Base-by-base conservation (phyloP, 2,329 filamentous ascomycete species). In the Microsporum ferrugineum region DNA sequence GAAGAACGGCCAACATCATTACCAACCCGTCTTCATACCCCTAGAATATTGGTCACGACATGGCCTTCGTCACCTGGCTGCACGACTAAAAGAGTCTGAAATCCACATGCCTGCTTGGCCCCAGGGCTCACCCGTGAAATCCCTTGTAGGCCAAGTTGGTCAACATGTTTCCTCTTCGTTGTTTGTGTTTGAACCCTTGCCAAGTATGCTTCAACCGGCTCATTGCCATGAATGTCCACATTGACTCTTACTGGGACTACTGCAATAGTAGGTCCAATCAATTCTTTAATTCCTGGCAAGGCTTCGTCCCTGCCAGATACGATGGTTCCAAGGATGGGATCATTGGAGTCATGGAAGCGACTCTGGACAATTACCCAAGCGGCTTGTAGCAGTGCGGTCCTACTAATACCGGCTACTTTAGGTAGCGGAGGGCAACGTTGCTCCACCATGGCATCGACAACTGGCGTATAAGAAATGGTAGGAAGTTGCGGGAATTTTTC, bases 121-220 rank as follows among this genome's bases (percentile, higher is more conserved):
- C 76, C 71, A 1, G 77, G 71, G 64, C 79, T 80, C 14, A 83
- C 69, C 23, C 76, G 73, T 23, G 81, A 79, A 62, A 78, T 78
- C 57, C 75, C 71, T 57, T 76, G 75, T 14, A 78, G 59, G 5
- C 75, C 75, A 5, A 81, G 76, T 68, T 87, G 83, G 70, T 87
- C 81, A 12, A 38, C 36, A 66, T 84, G 79, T 0, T 81, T 79
- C 78, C 84, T 82, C 60, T 81, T 77, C 4, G 75, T 71, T 0
- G 81, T 73, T 0, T 77, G 79, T 60, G 79, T 76, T 23, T 79
- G 71, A 1, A 84, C 84, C 57, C 81, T 76, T 6, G 75, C 71
- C 0, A 81, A 73, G 0, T 77, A 79, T 58, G 78, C 76, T 31
- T 79, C 72, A 41, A 85, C 82, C 2, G 86, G 75, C 2, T 73